Conservation (phyloP, 768 basidiomycete species). For the Rhodotorula sphaerocarpa region DNA sequence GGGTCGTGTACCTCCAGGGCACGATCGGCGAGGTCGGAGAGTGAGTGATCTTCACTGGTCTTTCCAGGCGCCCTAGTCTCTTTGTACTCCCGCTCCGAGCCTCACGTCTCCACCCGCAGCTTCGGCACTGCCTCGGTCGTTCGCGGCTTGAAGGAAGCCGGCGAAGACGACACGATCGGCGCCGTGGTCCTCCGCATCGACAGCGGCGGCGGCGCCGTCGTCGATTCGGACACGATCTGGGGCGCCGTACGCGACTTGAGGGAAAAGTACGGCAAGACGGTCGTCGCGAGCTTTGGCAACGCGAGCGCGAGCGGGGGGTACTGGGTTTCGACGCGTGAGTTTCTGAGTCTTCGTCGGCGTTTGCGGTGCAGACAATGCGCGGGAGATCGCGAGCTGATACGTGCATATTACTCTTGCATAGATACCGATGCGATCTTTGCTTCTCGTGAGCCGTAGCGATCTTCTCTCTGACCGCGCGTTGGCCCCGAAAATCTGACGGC, state of each 20-base stretch:
- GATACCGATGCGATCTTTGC: conserved; percentile 39
- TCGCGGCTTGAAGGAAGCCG: conserved; percentile 38
- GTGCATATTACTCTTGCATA: fast-evolving
- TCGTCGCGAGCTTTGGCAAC: conserved; percentile 39
- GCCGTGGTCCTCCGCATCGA: conserved; percentile 40
- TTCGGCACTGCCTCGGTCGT: conserved; percentile 35
- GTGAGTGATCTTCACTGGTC: too few relatives aligned
- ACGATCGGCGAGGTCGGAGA: conserved; percentile 37
- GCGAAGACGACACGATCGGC: conserved; percentile 36
- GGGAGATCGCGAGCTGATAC: too few relatives aligned
- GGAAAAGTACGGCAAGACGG: conserved; percentile 35
- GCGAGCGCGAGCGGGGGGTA: conserved; percentile 38
- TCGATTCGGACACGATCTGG: conserved; percentile 39
- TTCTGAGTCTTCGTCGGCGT: too few relatives aligned
- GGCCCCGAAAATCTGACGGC: too few relatives aligned
- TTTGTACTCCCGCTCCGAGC: not conserved
- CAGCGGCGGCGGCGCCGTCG: conserved; percentile 38
- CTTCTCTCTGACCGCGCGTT: not conserved
- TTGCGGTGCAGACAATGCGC: too few relatives aligned
- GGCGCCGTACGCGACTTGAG: conserved; percentile 37
- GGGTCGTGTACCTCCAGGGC: conserved; percentile 39
- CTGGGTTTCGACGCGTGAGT: conserved; percentile 26
- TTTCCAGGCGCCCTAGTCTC: not conserved
- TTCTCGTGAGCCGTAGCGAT: conserved; percentile 31
- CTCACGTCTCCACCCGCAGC: too few relatives aligned